phyloP scores from a whole-genome alignment of 139 green algal species.

The Medakamo hakoo region DNA sequence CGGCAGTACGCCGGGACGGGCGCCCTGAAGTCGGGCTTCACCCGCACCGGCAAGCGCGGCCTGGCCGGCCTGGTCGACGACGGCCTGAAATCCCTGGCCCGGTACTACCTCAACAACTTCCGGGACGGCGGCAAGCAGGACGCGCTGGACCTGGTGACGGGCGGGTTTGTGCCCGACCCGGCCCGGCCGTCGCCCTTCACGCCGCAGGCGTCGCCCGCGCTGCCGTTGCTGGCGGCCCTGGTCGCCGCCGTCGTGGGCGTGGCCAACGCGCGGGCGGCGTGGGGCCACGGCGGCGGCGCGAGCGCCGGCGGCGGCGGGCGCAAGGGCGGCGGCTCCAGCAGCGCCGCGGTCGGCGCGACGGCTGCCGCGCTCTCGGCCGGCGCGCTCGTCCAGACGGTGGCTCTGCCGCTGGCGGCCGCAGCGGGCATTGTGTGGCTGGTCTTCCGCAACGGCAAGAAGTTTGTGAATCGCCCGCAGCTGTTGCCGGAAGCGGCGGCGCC shows the following conservation, averaged over 20 bases:
- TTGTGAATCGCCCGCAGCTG: slow-evolving; percentile 38
- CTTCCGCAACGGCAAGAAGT: slow-evolving; percentile 20
- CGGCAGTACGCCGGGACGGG: slow-evolving; percentile 71
- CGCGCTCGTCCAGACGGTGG: neutral
- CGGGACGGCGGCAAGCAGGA: slow-evolving; percentile 74
- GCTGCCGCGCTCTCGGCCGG: neutral
- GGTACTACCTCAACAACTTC: slow-evolving; percentile 90
- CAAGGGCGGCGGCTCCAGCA: no score
- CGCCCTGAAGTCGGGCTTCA: slow-evolving; percentile 79
- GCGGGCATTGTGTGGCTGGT: slow-evolving; percentile 21
- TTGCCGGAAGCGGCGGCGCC: slow-evolving; percentile 5
- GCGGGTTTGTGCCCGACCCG: slow-evolving; percentile 17
- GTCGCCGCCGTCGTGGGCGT: slow-evolving; percentile 1
- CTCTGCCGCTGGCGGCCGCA: neutral
- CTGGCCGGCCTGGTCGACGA: slow-evolving; percentile 65
- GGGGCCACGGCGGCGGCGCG: no score
- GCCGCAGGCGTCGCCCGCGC: slow-evolving; percentile 19
- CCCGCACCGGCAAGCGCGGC: slow-evolving; percentile 70
- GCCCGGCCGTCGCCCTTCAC: slow-evolving; percentile 13
- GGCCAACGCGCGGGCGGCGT: neutral
- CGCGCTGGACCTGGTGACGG: slow-evolving; percentile 59
- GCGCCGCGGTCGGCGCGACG: neutral
- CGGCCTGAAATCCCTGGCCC: slow-evolving; percentile 45
- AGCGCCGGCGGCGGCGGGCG: no score
- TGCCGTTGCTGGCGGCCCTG: slow-evolving; percentile 7